These are phyloP conservation scores for Podila epigama DNA, from an alignment of 192 early-diverging fungal genomes.

Conservation along the genomic window DNA sequence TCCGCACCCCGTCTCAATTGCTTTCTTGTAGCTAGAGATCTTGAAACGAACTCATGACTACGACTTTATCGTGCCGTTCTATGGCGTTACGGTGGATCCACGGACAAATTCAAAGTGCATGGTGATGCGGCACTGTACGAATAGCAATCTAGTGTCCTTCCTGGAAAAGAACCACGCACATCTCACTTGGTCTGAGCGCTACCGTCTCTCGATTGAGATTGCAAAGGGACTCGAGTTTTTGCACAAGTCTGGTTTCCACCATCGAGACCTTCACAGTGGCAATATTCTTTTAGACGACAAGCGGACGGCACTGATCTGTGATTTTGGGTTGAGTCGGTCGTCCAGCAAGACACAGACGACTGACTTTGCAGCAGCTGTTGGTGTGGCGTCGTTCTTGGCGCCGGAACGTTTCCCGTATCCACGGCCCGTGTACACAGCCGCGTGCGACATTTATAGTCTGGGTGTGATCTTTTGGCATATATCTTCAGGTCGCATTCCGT, in stretches of 20 bases:
- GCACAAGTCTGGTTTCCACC: conserved; percentile 52
- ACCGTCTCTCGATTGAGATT: conserved; percentile 42
- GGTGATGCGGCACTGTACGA: conserved; percentile 43
- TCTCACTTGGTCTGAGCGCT: conserved; percentile 43
- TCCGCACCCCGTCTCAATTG: too few relatives aligned
- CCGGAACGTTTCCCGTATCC: conserved; percentile 32
- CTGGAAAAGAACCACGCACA: conserved; percentile 29
- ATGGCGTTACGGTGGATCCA: conserved; percentile 37
- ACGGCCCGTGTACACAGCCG: conserved; percentile 37
- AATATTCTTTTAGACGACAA: conserved; percentile 54
- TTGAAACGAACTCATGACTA: conserved; percentile 44
- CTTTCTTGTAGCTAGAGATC: conserved; percentile 34
- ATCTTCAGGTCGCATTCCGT: conserved; percentile 46
- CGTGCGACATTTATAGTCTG: conserved; percentile 51
- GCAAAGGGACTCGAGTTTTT: conserved; percentile 48
- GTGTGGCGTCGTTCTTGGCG: conserved; percentile 39
- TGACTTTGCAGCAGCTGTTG: conserved; percentile 28
- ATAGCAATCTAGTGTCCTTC: conserved; percentile 41
- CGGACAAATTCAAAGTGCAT: conserved; percentile 36
- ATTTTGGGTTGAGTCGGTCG: conserved; percentile 39
- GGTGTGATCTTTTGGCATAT: conserved; percentile 55
- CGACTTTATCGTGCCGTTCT: conserved; percentile 43
- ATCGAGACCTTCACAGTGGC: conserved; percentile 55
- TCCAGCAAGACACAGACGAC: conserved; percentile 22
- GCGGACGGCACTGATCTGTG: conserved; percentile 45